These are phyloP conservation scores for Neurospora tetrasperma DNA, from an alignment of 495 filamentous ascomycete species.

Conservation along the genomic window DNA sequence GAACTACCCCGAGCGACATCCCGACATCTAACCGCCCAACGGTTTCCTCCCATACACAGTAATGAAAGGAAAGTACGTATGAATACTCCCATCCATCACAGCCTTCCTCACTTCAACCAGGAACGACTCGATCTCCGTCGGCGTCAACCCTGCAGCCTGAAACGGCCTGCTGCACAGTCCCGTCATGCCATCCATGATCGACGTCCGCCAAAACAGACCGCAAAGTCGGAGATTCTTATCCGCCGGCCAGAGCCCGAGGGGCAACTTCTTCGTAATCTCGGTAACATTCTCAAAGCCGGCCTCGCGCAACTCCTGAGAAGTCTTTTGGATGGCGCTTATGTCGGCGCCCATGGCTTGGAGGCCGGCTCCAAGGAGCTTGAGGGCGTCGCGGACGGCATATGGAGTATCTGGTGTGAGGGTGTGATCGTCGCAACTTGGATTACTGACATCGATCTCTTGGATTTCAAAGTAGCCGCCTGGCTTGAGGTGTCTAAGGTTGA, in stretches of 20 bases:
- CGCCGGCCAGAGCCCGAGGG: slow-evolving; percentile 25
- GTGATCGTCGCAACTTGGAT: slow-evolving; percentile 34
- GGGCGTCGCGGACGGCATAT: slow-evolving; percentile 28
- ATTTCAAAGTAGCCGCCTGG: slow-evolving; percentile 48
- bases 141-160: slow-evolving; percentile 25
- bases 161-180: slow-evolving; percentile 24
- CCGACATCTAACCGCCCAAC: not conserved
- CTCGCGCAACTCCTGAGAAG: slow-evolving; percentile 12
- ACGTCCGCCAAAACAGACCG: slow-evolving; percentile 24
- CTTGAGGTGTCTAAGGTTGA: slow-evolving; percentile 25
- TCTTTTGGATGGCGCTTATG: slow-evolving; percentile 11
- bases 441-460: slow-evolving; percentile 33
- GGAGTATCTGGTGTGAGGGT: slow-evolving; percentile 19
- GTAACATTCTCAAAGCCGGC: slow-evolving; percentile 24
- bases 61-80: slow-evolving; percentile 24
- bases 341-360: slow-evolving; percentile 20
- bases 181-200: slow-evolving; percentile 26
- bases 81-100: slow-evolving; percentile 20
- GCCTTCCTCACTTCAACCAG: slow-evolving; percentile 28
- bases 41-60: slow-evolving; percentile 28
- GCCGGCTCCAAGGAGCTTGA: slow-evolving; percentile 20
- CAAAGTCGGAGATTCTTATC: slow-evolving; percentile 23
- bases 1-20: not conserved
- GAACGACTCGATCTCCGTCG: slow-evolving; percentile 30
- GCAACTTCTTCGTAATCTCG: slow-evolving; percentile 18